A percentile compares a stretch with the other conserved stretches of the same genome.
These are phyloP conservation scores for Corinectria fuckeliana DNA, from an alignment of 2,329 filamentous ascomycete genomes.

Conservation along the genomic window DNA sequence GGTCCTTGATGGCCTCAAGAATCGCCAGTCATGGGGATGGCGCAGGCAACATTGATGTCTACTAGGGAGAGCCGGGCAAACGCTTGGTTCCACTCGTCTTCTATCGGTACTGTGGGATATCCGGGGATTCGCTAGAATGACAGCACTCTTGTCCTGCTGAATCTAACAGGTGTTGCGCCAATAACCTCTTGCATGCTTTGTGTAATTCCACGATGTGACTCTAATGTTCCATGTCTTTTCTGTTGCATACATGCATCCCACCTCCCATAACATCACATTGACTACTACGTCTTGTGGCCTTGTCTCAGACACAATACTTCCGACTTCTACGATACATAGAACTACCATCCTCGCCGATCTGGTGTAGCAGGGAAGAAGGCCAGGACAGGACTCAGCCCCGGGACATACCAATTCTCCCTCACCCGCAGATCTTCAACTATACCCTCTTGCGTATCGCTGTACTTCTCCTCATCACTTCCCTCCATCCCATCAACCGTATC, in stretches of 20 bases:
- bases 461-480: constrained; percentile 6
- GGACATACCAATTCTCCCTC: constrained; percentile 1
- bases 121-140: constrained; percentile 3
- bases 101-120: not conserved
- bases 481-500: not conserved
- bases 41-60: constrained; percentile 2
- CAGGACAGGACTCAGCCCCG: constrained; percentile 41
- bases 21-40: constrained; percentile 12
- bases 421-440: not conserved
- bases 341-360: not conserved
- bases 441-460: constrained; percentile 14
- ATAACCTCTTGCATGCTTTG: not conserved
- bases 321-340: not conserved
- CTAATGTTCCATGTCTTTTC: not conserved
- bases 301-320: not conserved
- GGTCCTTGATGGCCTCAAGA: constrained; percentile 35
- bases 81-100: constrained; percentile 35
- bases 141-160: not conserved
- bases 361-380: constrained; percentile 40
- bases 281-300: too few relatives aligned
- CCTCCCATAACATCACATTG: too few relatives aligned
- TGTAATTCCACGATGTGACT: too few relatives aligned
- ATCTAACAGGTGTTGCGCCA: constrained; percentile 3
- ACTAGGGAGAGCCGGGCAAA: constrained; percentile 17
- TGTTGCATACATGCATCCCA: not conserved